A percentile compares a stretch with the other conserved stretches of the same genome.
These are phyloP conservation scores for Trichoderma cornu-damae DNA, from an alignment of 2,329 filamentous ascomycete species.

Conservation along the genomic window DNA sequence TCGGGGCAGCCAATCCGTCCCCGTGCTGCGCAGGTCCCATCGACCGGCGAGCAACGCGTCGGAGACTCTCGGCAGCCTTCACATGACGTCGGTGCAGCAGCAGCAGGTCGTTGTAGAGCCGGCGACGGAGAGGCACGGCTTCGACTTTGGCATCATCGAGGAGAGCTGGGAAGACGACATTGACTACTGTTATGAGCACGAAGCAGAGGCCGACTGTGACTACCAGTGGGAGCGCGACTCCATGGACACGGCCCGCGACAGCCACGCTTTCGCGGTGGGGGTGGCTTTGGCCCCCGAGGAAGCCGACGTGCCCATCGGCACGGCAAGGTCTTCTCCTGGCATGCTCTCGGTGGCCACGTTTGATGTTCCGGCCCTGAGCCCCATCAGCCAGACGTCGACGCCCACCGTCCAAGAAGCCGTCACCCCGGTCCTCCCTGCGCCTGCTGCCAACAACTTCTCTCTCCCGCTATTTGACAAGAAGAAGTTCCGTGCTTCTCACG, in stretches of 20 bases:
- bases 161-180: slow-evolving; percentile 65
- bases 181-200: slow-evolving; percentile 66
- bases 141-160: slow-evolving; percentile 31
- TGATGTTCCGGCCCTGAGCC: slow-evolving; percentile 47
- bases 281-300: slow-evolving; percentile 25
- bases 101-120: slow-evolving; percentile 28
- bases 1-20: slow-evolving; percentile 52
- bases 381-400: slow-evolving; percentile 43
- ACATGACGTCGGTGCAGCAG: slow-evolving; percentile 30
- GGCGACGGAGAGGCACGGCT: slow-evolving; percentile 15
- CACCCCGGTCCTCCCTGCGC: slow-evolving; percentile 37
- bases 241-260: slow-evolving; percentile 37
- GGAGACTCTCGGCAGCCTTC: slow-evolving; percentile 47
- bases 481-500: slow-evolving; percentile 38
- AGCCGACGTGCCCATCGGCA: slow-evolving; percentile 8
- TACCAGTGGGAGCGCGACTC: slow-evolving; percentile 61
- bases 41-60: slow-evolving; percentile 46
- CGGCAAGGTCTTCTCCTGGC: slow-evolving; percentile 25
- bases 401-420: slow-evolving; percentile 39
- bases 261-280: slow-evolving; percentile 23
- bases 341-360: slow-evolving; percentile 29
- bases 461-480: slow-evolving; percentile 40
- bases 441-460: slow-evolving; percentile 48
- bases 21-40: slow-evolving; percentile 43
- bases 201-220: slow-evolving; percentile 61